A percentile compares a stretch with the other conserved stretches of the same genome.
Conservation (phyloP, 2,329 filamentous ascomycete species). For the Thermoascus crustaceus region DNA sequence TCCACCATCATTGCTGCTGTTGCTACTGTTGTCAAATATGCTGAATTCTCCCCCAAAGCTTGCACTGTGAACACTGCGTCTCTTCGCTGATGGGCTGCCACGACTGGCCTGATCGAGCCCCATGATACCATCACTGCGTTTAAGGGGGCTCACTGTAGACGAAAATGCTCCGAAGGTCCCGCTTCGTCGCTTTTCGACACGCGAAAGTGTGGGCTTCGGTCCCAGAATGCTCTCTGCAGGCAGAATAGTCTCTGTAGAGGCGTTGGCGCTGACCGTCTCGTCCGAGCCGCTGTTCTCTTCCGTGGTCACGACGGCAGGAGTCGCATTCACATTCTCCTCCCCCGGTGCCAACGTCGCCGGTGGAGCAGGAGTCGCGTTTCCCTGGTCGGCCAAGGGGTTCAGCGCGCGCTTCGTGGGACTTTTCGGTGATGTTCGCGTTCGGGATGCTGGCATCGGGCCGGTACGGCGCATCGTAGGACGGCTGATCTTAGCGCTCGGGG, state of each 20-base stretch:
- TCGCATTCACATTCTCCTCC: constrained; percentile 37
- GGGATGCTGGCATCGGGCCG: constrained; percentile 26
- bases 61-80: constrained; percentile 77
- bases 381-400: constrained; percentile 60
- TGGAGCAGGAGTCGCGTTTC: constrained; percentile 53
- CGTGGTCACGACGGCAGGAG: constrained; percentile 15
- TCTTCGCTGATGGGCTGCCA: constrained; percentile 82
- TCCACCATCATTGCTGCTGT: constrained; percentile 20
- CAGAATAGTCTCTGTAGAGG: constrained; percentile 36
- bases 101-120: constrained; percentile 69
- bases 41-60: constrained; percentile 57
- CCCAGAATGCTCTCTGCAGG: constrained; percentile 18
- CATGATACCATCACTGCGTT: constrained; percentile 86
- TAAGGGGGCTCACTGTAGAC: constrained; percentile 70
- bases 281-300: constrained; percentile 4
- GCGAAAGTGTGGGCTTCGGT: constrained; percentile 34
- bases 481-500: constrained; percentile 56
- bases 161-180: constrained; percentile 42
- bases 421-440: constrained; percentile 63
- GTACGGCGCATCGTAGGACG: constrained; percentile 36
- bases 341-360: constrained; percentile 40
- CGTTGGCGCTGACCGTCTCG: constrained; percentile 1
- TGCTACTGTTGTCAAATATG: constrained; percentile 75
- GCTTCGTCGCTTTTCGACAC: constrained; percentile 43
- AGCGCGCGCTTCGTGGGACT: constrained; percentile 75